These are phyloP conservation scores for Phalaenopsis hybrid DNA, from an alignment of 116 monocot species.

Conservation along the genomic window DNA sequence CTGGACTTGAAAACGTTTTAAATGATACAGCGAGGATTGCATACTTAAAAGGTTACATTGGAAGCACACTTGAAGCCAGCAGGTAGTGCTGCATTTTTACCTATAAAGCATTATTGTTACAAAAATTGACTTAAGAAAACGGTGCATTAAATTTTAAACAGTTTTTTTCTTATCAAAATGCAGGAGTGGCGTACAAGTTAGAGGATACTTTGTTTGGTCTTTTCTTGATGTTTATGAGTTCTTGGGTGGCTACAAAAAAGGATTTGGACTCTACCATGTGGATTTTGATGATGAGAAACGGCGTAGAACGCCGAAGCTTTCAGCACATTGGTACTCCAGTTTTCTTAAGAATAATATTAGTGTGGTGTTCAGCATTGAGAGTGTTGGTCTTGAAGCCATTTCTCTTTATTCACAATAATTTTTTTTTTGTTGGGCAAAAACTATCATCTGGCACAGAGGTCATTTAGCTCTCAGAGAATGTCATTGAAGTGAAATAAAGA, in stretches of 20 bases:
- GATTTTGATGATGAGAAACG: constrained; percentile 41
- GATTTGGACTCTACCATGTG: constrained; percentile 48
- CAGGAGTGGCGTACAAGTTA: constrained; percentile 54
- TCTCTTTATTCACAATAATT: neutral
- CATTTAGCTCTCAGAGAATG: too few relatives aligned
- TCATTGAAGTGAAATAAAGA: too few relatives aligned
- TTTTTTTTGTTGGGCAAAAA: neutral
- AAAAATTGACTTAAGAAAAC: neutral
- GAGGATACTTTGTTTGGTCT: constrained; percentile 74
- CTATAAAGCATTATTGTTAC: neutral
- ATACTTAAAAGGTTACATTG: constrained; percentile 30
- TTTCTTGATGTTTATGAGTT: constrained; percentile 63
- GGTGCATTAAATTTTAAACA: neutral
- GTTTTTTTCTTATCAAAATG: neutral
- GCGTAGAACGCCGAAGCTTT: constrained; percentile 38
- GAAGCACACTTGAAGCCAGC: constrained; percentile 24
- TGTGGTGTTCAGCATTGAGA: neutral
- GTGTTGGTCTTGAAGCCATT: neutral
- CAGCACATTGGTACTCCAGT: constrained; percentile 62
- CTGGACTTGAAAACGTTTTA: neutral
- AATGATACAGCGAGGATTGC: constrained; percentile 26
- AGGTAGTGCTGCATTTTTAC: constrained; percentile 22
- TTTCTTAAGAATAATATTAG: constrained; percentile 37
- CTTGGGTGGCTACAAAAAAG: constrained; percentile 23
- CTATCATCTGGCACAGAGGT: neutral